Conservation (phyloP, 106 monocot genomes). For the Narthecium ossifragum region DNA sequence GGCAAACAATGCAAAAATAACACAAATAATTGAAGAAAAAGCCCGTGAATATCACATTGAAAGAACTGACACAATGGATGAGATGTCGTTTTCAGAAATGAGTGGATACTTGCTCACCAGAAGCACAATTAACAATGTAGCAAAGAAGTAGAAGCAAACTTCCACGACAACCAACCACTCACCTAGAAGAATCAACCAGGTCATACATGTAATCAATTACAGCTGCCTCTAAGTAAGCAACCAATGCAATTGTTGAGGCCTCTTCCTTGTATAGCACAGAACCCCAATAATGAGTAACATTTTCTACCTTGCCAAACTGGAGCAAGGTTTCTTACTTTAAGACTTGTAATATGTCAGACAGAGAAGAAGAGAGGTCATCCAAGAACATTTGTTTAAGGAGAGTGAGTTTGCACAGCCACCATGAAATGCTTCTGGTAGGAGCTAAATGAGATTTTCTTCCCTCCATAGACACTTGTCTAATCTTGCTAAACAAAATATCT, state of each 20-base stretch:
- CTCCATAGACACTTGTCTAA: conserved; percentile 23
- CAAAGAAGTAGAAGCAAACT: no score
- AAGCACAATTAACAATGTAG: no score
- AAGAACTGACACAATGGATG: no score
- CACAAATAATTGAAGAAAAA: no score
- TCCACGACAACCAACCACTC: not conserved
- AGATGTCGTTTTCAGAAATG: no score
- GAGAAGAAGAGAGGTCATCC: conserved; percentile 71
- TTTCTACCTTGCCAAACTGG: conserved; percentile 61
- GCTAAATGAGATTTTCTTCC: conserved; percentile 18
- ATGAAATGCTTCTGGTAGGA: conserved; percentile 45
- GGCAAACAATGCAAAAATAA: no score
- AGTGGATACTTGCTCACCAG: no score
- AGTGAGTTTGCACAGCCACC: conserved; percentile 81
- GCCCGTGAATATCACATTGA: no score
- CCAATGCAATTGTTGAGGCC: conserved; percentile 51
- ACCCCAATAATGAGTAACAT: conserved; percentile 57
- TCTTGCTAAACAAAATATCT: conserved; percentile 51
- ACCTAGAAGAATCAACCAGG: conserved; percentile 78
- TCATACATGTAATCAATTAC: conserved; percentile 68
- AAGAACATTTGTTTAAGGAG: conserved; percentile 81
- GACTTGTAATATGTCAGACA: conserved; percentile 55
- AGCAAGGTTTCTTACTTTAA: conserved; percentile 43
- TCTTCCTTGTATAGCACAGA: conserved; percentile 53
- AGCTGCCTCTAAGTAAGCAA: conserved; percentile 68